Conservation (phyloP, 192 early-diverging fungal species). For the Phlyctochytrium arcticum region DNA sequence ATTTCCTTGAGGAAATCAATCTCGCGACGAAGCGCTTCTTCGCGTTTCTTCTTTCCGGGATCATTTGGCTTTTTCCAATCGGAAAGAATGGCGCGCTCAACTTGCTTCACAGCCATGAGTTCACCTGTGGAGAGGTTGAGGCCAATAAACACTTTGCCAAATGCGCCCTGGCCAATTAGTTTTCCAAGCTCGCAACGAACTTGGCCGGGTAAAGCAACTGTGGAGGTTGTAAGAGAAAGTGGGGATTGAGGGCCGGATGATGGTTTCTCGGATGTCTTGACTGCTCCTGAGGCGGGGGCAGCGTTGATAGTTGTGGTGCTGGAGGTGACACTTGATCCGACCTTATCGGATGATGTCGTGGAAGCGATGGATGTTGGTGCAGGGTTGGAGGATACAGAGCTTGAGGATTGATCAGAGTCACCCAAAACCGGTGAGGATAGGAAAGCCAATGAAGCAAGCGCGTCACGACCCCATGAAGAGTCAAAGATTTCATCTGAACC, state of each 20-base stretch:
- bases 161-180: slow-evolving; percentile 93
- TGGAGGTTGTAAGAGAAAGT: not conserved
- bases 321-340: too few species aligned
- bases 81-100: slow-evolving; percentile 42
- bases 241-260: not conserved
- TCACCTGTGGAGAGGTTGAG: slow-evolving; percentile 84
- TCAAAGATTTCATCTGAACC: not conserved
- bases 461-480: not conserved
- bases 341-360: not conserved
- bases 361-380: not conserved
- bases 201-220: not conserved
- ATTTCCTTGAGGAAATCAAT: slow-evolving; percentile 71
- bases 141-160: slow-evolving; percentile 90
- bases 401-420: not conserved
- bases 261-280: too few species aligned
- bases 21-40: slow-evolving; percentile 81
- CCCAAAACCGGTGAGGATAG: not conserved
- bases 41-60: slow-evolving; percentile 23
- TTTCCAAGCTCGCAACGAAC: slow-evolving; percentile 84
- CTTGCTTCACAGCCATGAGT: slow-evolving; percentile 98
- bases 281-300: not conserved
- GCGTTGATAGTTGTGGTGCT: too few species aligned
- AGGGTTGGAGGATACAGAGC: too few species aligned
- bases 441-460: not conserved
- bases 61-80: not conserved